phyloP scores from a whole-genome alignment of 495 filamentous ascomycete species.

The Aspergillus asperescens region DNA sequence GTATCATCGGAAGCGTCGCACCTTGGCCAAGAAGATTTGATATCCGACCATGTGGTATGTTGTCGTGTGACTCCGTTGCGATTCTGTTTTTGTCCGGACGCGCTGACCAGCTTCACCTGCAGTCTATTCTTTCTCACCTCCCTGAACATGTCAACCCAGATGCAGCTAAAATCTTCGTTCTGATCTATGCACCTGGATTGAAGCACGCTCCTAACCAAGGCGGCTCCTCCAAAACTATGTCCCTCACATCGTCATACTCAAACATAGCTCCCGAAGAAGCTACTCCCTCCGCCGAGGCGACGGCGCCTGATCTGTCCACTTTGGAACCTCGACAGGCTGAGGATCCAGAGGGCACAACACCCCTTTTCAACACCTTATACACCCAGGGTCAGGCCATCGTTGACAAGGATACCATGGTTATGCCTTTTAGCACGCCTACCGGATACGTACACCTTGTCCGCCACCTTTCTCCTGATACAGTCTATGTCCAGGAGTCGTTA shows the following conservation, averaged over 20 bases:
- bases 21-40: conserved; percentile 57
- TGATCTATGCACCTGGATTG: conserved; percentile 80
- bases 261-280: conserved; percentile 76
- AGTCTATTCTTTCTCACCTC: conserved; percentile 89
- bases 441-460: conserved; percentile 79
- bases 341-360: conserved; percentile 34
- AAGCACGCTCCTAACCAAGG: conserved; percentile 52
- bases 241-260: conserved; percentile 80
- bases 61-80: not conserved
- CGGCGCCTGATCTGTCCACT: conserved; percentile 47
- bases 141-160: conserved; percentile 64
- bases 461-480: conserved; percentile 72
- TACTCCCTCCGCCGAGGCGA: conserved; percentile 59
- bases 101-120: conserved; percentile 21
- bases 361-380: conserved; percentile 70
- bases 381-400: conserved; percentile 69
- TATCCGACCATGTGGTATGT: conserved; percentile 73
- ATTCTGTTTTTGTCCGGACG: not conserved
- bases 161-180: conserved; percentile 68
- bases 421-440: conserved; percentile 74
- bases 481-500: conserved; percentile 79
- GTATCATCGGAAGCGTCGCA: conserved; percentile 66
- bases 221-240: conserved; percentile 45
- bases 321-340: conserved; percentile 41
- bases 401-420: conserved; percentile 74